Base-by-base conservation (phyloP, 2,329 filamentous ascomycete genomes). In the Rugonectria rugulosa region DNA sequence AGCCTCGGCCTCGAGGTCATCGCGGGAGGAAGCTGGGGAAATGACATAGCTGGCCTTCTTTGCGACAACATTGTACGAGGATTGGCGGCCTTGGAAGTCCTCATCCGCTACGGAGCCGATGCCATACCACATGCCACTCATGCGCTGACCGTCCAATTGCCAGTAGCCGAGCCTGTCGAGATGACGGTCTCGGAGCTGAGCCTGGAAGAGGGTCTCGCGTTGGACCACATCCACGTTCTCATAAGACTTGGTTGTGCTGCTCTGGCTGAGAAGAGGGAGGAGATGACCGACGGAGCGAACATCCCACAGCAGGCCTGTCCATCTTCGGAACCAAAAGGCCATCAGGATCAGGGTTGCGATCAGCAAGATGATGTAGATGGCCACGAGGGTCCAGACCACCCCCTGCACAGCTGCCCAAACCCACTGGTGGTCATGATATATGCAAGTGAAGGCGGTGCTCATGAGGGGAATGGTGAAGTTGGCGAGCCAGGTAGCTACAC, bases 221-320 rank as follows among this genome's bases (percentile, higher is more conserved):
- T 75, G 73, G 37, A 86, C 80, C 0, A 85, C 63, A n/a, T 66
- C 84, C 65, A 93, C 89, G 4, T 85, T 85, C 11, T 83, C 80
- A 72, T 92, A 96, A 66, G 90, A 88, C 19, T 80, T 78, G 43
- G 92, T 81, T 15, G 88, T 86, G 72, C 96, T 97, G 61, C 91
- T 93, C 56, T 89, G 85, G 61, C 91, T 88, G 21, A 96, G 81
- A 10, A 97, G 79, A 2, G 88, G 85, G 37, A 95, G 82, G 31
- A 96, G 77, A 69, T 97, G 92, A 3, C 90, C 93, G 7, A 97
- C 77, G 20, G 88, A 94, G 40, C 88, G 82, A 3, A 92, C 84
- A 69, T 97, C 92, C 93, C 93, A 97, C 68, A 89, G 83, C 59
- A 97, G 77, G 0, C 92, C 92, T 0, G 92, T 96, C 64, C 80